These are phyloP conservation scores for Microstegium vimineum DNA, from an alignment of 176 grass and related monocot genomes.

Conservation along the genomic window DNA sequence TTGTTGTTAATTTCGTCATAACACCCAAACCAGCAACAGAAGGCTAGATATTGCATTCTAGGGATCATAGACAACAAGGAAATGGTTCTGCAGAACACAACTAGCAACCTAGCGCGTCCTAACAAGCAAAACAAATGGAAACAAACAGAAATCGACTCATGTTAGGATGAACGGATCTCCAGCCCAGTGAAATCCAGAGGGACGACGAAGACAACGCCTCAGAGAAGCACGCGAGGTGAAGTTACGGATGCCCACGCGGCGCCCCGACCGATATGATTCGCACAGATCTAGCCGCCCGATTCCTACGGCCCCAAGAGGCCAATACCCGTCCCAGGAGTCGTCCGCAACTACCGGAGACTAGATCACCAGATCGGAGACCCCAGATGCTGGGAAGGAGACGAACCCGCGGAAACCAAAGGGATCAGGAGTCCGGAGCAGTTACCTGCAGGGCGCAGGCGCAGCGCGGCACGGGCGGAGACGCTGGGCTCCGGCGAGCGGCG, in stretches of 20 bases:
- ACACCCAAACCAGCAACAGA: not conserved
- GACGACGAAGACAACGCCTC: no score
- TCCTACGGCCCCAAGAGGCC: not conserved
- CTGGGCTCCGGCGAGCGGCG: conserved; percentile 43
- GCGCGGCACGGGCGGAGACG: not conserved
- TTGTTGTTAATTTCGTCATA: not conserved
- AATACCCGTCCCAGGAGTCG: not conserved
- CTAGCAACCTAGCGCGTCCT: not conserved
- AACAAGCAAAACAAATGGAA: no score
- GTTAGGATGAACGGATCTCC: not conserved
- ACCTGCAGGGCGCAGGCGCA: not conserved
- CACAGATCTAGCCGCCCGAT: not conserved
- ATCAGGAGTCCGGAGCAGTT: not conserved
- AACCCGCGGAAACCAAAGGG: not conserved
- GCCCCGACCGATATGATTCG: not conserved
- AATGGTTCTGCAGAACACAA: not conserved
- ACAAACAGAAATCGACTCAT: not conserved
- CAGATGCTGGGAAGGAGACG: not conserved
- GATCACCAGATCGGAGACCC: conserved; percentile 30
- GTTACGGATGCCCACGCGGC: no score
- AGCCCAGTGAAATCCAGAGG: not conserved
- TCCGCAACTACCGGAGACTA: conserved; percentile 11
- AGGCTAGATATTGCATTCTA: not conserved
- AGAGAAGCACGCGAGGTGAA: not conserved
- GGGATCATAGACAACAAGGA: not conserved